Evolutionary conservation across 495 filamentous ascomycete genomes (phyloP).

Genomic region (Aspergillus campestris): DNA sequence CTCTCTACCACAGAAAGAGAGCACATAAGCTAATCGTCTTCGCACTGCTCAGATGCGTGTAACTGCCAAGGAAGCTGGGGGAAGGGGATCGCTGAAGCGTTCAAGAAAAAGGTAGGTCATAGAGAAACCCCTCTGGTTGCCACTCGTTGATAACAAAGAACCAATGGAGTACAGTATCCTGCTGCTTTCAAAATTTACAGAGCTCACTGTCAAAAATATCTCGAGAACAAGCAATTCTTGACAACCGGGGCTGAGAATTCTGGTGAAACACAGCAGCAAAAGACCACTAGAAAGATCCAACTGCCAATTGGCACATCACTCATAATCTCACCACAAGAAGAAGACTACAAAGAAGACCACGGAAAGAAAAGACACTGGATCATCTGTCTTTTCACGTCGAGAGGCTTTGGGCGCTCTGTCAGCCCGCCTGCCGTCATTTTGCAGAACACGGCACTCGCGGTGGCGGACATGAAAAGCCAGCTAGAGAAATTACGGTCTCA

Average conservation of each 20-base stretch:
- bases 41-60: slow-evolving; percentile 31
- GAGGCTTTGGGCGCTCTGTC: slow-evolving; percentile 19
- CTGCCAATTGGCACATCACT: slow-evolving; percentile 32
- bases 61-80: slow-evolving; percentile 40
- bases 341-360: slow-evolving; percentile 8
- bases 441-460: slow-evolving; percentile 28
- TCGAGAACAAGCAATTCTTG: background rate
- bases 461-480: slow-evolving; percentile 29
- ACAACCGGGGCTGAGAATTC: background rate
- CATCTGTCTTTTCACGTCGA: slow-evolving; percentile 40
- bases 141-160: background rate
- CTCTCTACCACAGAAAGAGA: background rate
- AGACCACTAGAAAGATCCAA: slow-evolving; percentile 1
- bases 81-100: slow-evolving; percentile 29
- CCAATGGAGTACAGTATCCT: slow-evolving; percentile 27
- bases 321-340: slow-evolving; percentile 33
- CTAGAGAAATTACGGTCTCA: slow-evolving; percentile 10
- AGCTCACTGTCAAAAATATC: slow-evolving; percentile 19
- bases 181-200: slow-evolving; percentile 29
- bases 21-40: background rate
- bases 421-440: slow-evolving; percentile 24
- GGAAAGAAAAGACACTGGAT: slow-evolving; percentile 33
- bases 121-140: background rate
- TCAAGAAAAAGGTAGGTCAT: slow-evolving; percentile 24
- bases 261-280: background rate